A percentile compares a stretch with the other conserved stretches of the same genome.
Conservation (phyloP, 441 rosid genomes). For the Brassica hybrid region DNA sequence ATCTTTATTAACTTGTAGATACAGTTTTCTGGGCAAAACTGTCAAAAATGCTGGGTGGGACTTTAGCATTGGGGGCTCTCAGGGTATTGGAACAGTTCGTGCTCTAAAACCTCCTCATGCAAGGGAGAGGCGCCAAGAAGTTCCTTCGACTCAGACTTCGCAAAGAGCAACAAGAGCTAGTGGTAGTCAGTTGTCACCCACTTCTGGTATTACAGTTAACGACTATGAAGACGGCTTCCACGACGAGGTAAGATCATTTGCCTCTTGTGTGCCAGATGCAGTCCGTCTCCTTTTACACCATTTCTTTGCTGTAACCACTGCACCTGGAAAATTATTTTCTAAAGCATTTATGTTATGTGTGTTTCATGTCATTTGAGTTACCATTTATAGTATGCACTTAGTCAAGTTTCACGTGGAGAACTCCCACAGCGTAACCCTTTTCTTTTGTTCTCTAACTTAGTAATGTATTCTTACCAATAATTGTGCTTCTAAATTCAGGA, state of each 20-base stretch:
- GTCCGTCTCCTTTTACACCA: background rate
- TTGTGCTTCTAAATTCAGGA: slow-evolving; percentile 59
- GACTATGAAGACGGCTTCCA: slow-evolving; percentile 50
- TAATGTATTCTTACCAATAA: background rate
- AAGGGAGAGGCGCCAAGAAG: slow-evolving; percentile 74
- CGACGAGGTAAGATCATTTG: slow-evolving; percentile 64
- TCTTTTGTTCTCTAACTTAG: background rate
- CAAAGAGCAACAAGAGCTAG: slow-evolving; percentile 55
- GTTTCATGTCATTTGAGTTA: background rate
- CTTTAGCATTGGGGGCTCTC: slow-evolving; percentile 79
- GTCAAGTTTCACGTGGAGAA: slow-evolving; percentile 13
- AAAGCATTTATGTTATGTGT: background rate
- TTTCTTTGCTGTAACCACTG: slow-evolving; percentile 11
- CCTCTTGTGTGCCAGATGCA: slow-evolving; percentile 14
- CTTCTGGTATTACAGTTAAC: slow-evolving; percentile 55
- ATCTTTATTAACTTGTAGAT: slow-evolving; percentile 33
- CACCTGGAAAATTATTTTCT: background rate
- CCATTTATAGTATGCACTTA: background rate
- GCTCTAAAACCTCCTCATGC: slow-evolving; percentile 72
- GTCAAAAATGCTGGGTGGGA: slow-evolving; percentile 85
- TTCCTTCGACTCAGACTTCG: slow-evolving; percentile 55
- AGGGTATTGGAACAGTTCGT: slow-evolving; percentile 69
- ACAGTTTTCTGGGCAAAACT: slow-evolving; percentile 65
- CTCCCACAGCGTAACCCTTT: background rate
- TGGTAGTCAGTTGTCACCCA: slow-evolving; percentile 51